Conservation (phyloP, 306 rosid species). For the Fagus sylvatica region DNA sequence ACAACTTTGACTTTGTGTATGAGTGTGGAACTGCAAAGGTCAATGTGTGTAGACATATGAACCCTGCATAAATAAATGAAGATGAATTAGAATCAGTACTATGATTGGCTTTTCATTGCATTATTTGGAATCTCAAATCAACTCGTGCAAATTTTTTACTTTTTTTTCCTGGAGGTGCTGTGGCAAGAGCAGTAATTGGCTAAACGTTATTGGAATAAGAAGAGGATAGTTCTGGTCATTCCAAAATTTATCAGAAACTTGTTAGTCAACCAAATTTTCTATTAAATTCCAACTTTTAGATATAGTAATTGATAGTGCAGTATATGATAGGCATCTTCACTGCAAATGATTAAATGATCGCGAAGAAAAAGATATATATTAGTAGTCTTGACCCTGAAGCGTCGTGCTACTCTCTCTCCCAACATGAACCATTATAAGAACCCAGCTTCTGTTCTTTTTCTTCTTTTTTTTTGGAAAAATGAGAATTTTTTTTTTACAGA, state of each 20-base stretch:
- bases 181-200: not conserved
- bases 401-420: too few relatives aligned
- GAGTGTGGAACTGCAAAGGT: not conserved
- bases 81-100: not conserved
- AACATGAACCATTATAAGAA: too few relatives aligned
- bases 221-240: not conserved
- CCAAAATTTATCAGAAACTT: not conserved
- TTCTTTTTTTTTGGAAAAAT: too few relatives aligned
- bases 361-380: not conserved
- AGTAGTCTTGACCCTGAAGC: too few relatives aligned
- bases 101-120: not conserved
- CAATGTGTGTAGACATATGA: not conserved
- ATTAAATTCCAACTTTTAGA: not conserved
- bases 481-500: not conserved
- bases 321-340: not conserved
- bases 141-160: not conserved
- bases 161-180: too few relatives aligned
- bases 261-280: not conserved
- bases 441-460: too few relatives aligned
- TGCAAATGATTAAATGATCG: not conserved
- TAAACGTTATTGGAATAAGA: too few relatives aligned
- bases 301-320: not conserved
- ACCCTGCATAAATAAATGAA: not conserved
- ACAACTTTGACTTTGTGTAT: constrained; percentile 42
- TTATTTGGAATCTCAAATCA: not conserved